Base-by-base conservation (phyloP, 352 stramenopile genomes). In the Phytopythium vexans region DNA sequence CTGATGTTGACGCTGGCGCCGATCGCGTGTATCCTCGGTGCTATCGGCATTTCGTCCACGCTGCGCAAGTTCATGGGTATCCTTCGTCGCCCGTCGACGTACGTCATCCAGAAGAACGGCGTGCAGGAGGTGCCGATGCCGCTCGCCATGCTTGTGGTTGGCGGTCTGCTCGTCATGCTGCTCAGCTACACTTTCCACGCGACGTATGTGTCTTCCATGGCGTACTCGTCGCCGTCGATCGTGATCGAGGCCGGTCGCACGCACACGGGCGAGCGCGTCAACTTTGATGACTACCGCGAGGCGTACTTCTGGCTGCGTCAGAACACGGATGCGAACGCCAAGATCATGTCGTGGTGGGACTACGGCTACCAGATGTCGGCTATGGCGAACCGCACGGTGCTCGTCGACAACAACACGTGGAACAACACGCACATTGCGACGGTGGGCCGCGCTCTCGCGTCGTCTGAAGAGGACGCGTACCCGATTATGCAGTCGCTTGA, bases 281-380 rank as follows among this genome's bases (percentile, higher is more conserved):
- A 96, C 56, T 95, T 96, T 40, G 96, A 99, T 66, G 97, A 99
- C 72, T 99, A 98, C 78, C 90, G 96, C 42, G 96, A 99, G 69
- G 94, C 94, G 9, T 95, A 94, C 70, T 95, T 88, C 58, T 95
- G 85, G 85, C 60, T 95, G 54, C 69, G 85, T 12, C 82, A 96
- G 68, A 97, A 97, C 72, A 97, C 90, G 35, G 70, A 86, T 32
- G 86, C 78, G 36, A 73, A 97, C 56, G 77, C 81, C 38, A 92
- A 92, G 70, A 88, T 97, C 52, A 75, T 96, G 70, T 76, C 82
- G 49, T 97, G 89, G 89, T 96, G 88, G 88, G 87, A 96, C 70
- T 96, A 96, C 60, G 88, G 88, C 42, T 97, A 95, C 60, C 88
- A 97, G 68, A 97, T 97, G 76, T 89, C 82, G 51, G 88, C 77